Evolutionary conservation across 208 protist species (phyloP).

Genomic region (Tetramitus jugosus): DNA sequence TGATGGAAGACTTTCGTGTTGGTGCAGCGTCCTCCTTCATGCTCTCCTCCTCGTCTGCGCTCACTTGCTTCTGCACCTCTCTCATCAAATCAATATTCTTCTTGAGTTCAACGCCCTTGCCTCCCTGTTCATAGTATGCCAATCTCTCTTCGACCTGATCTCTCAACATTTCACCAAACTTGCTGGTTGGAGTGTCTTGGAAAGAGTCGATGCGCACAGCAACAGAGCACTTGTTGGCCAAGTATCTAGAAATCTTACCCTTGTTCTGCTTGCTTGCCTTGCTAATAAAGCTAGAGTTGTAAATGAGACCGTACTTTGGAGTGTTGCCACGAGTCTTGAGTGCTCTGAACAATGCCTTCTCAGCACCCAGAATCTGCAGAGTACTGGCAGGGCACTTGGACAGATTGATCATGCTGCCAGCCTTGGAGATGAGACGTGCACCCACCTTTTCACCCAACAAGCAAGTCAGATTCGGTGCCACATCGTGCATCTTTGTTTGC

Average conservation of each 20-base stretch:
- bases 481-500: slow-evolving; percentile 85
- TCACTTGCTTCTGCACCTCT: slow-evolving; percentile 58
- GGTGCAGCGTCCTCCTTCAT: slow-evolving; percentile 26
- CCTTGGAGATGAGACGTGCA: slow-evolving; percentile 93
- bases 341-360: slow-evolving; percentile 99
- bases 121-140: slow-evolving; percentile 90
- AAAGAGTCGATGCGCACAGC: slow-evolving; percentile 95
- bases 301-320: slow-evolving; percentile 99
- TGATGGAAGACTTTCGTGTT: slow-evolving; percentile 26
- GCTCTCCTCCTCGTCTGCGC: slow-evolving; percentile 41
- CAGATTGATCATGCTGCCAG: slow-evolving; percentile 92
- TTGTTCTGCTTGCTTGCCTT: slow-evolving; percentile 93
- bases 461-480: slow-evolving; percentile 92
- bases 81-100: slow-evolving; percentile 86
- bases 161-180: slow-evolving; percentile 86
- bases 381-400: slow-evolving; percentile 99
- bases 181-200: slow-evolving; percentile 49
- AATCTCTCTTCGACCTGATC: slow-evolving; percentile 96
- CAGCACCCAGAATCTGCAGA: slow-evolving; percentile 99
- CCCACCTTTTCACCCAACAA: slow-evolving; percentile 96
- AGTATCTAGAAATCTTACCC: slow-evolving; percentile 93
- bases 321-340: slow-evolving; percentile 96
- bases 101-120: slow-evolving; percentile 72
- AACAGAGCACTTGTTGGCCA: slow-evolving; percentile 96
- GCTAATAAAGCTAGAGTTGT: slow-evolving; percentile 94